These are phyloP conservation scores for Cytospora piceicola DNA, from an alignment of 2,329 filamentous ascomycete species.

Conservation along the genomic window DNA sequence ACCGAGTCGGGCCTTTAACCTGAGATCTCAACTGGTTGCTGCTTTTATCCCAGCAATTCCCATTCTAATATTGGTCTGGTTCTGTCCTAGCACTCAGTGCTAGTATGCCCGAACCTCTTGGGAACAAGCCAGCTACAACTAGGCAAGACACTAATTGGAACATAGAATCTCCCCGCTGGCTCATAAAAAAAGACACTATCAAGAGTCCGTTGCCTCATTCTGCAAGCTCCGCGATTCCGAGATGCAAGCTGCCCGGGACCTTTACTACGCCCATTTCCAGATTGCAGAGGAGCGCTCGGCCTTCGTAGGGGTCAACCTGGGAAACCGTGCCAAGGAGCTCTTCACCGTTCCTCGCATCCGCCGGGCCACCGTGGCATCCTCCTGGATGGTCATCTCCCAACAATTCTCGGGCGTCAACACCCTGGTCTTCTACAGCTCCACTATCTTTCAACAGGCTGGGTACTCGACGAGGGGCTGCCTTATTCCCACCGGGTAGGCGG, in stretches of 20 bases:
- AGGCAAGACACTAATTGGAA: conserved; percentile 50
- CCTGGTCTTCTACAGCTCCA: conserved; percentile 52
- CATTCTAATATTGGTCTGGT: conserved; percentile 48
- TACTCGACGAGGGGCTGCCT: conserved; percentile 45
- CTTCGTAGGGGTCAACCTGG: conserved; percentile 56
- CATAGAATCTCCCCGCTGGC: conserved; percentile 67
- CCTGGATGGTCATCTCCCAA: conserved; percentile 78
- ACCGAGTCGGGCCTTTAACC: conserved; percentile 53
- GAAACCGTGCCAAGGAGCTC: conserved; percentile 64
- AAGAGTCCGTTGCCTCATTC: conserved; percentile 62
- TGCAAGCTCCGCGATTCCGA: conserved; percentile 55
- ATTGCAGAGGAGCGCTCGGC: conserved; percentile 62
- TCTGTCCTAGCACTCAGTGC: too few relatives aligned
- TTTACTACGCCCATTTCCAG: conserved; percentile 68
- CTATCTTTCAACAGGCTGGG: conserved; percentile 52
- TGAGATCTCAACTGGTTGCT: conserved; percentile 67
- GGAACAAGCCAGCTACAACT: too few relatives aligned
- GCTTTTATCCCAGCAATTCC: conserved; percentile 65
- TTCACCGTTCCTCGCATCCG: conserved; percentile 72
- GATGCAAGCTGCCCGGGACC: conserved; percentile 62
- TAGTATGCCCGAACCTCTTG: not conserved
- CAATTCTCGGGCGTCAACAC: conserved; percentile 24
- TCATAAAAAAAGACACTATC: conserved; percentile 66
- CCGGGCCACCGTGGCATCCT: conserved; percentile 74
- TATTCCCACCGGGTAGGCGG: conserved; percentile 50